Conservation (phyloP, 495 filamentous ascomycete genomes). For the Neurospora sp. region DNA sequence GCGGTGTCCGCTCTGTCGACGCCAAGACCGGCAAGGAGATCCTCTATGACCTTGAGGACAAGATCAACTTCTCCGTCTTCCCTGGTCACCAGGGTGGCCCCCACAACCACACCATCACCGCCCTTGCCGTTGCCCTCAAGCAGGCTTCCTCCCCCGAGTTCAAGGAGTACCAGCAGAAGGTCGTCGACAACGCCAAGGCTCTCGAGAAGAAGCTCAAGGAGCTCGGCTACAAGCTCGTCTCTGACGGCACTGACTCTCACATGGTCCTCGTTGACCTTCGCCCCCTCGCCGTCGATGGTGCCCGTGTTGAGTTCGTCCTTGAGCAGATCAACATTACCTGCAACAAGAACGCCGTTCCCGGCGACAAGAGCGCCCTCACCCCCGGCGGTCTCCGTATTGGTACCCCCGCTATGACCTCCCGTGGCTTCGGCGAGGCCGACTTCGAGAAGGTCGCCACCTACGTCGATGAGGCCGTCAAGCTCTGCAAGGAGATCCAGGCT, state of each 20-base stretch:
- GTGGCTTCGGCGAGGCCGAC: slow-evolving; percentile 87
- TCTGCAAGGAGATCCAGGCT: slow-evolving; percentile 75
- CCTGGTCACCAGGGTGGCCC: slow-evolving; percentile 98
- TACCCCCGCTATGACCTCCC: slow-evolving; percentile 91
- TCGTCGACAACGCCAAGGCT: slow-evolving; percentile 86
- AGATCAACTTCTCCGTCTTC: slow-evolving; percentile 99
- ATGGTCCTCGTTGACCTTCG: slow-evolving; percentile 95
- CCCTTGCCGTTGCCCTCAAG: slow-evolving; percentile 90
- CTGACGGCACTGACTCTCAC: slow-evolving; percentile 94
- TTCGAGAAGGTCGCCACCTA: slow-evolving; percentile 85
- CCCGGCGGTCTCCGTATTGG: slow-evolving; percentile 92
- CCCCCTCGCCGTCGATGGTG: slow-evolving; percentile 71
- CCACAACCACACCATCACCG: slow-evolving; percentile 99
- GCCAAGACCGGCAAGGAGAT: slow-evolving; percentile 84
- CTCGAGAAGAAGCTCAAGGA: slow-evolving; percentile 71
- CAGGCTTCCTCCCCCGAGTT: slow-evolving; percentile 90
- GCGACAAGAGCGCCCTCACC: slow-evolving; percentile 94
- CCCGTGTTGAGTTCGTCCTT: slow-evolving; percentile 90
- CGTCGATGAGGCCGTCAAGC: slow-evolving; percentile 73
- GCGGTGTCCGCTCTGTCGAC: slow-evolving; percentile 81
- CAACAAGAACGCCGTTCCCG: slow-evolving; percentile 99
- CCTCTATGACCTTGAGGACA: slow-evolving; percentile 85
- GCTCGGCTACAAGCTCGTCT: slow-evolving; percentile 85
- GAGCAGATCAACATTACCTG: slow-evolving; percentile 98
- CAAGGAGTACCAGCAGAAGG: slow-evolving; percentile 90